Evolutionary conservation across 2,329 filamentous ascomycete genomes (phyloP), one percentile per base, ranked within the genome.

Genomic region (Sclerotinia sclerotiorum): DNA sequence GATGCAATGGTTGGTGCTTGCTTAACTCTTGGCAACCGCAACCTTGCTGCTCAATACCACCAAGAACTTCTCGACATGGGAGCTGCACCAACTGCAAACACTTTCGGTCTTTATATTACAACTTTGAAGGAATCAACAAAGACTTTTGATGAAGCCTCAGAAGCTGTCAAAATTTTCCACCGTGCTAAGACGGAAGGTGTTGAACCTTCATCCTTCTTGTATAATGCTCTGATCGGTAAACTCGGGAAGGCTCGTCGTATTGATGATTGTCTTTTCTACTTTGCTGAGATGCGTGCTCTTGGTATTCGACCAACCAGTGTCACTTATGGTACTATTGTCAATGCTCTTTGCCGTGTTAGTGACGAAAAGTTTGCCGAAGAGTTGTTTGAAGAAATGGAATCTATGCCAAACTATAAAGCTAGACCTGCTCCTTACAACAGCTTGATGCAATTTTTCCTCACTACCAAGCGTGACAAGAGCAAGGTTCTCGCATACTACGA

Each of bases 361-460:
- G 95, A 99, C 75, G 94, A 98, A 82, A 96, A 94, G 77, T 97
- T 97, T 78, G 95, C 95, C 39, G 95, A 97, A 77, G 93, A 98
- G 80, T 88, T 98, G 75, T 99, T 99, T 77, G 93, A 98, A 77
- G 95, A 99, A 82, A 99, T 99, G 95, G 95, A 99, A 83, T 88
- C 90, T 58, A 97, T 97, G 90, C 90, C 93, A 68, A 99, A 99
- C 83, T 99, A 99, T 87, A 98, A 97, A 84, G 93, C 95, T 52
- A 90, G 95, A 13, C 94, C 95, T 35, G 95, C 95, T 32, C 95
- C 95, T 0, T 99, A 99, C 85, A 97, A 99, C 84, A 97, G 93
- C 80, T 91, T 99, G 89, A 99, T 99, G 88, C 95, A 99, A 79
- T 98, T 97, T 82, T 99, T 98, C 87, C 84, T 98, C 74, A 97